Conservation (phyloP, 2,329 filamentous ascomycete genomes). For the Sphaerulina vaccinii region DNA sequence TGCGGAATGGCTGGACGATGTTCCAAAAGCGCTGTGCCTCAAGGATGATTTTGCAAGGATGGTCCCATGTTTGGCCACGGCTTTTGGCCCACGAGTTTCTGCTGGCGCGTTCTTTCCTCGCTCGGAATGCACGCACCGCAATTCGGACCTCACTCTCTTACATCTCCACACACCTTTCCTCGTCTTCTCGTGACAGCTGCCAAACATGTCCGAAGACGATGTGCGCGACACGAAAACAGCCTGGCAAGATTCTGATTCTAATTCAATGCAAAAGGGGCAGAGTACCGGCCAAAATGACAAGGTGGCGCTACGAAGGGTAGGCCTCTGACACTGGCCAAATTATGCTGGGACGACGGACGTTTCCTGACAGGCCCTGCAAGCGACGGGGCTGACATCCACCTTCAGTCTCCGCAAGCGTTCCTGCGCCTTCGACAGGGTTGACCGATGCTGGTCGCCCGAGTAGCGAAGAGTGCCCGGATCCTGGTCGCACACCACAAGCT, state of each 20-base stretch:
- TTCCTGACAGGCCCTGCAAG: neutral
- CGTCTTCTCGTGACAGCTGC: neutral
- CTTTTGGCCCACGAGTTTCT: neutral
- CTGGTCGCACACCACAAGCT: conserved; percentile 17
- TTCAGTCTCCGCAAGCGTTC: conserved; percentile 21
- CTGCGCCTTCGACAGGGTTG: conserved; percentile 20
- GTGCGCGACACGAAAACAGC: neutral
- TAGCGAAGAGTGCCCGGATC: conserved; percentile 15
- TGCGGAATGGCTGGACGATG: conserved; percentile 6
- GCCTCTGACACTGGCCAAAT: conserved; percentile 17
- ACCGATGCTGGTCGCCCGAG: conserved; percentile 12
- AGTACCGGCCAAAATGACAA: neutral
- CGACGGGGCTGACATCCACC: conserved; percentile 12
- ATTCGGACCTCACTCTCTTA: no score
- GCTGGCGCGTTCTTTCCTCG: neutral
- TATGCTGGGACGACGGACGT: conserved; percentile 9
- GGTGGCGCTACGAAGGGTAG: conserved; percentile 4
- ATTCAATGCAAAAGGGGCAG: neutral
- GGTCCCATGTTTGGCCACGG: neutral
- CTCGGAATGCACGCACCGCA: no score
- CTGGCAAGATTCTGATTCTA: neutral
- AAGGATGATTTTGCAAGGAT: conserved; percentile 9
- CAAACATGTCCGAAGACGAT: neutral
- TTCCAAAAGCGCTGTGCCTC: conserved; percentile 5
- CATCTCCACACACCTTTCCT: no score